These are phyloP conservation scores for Candida buenavistaensis DNA, from an alignment of 1,139 yeast genomes.

Conservation along the genomic window DNA sequence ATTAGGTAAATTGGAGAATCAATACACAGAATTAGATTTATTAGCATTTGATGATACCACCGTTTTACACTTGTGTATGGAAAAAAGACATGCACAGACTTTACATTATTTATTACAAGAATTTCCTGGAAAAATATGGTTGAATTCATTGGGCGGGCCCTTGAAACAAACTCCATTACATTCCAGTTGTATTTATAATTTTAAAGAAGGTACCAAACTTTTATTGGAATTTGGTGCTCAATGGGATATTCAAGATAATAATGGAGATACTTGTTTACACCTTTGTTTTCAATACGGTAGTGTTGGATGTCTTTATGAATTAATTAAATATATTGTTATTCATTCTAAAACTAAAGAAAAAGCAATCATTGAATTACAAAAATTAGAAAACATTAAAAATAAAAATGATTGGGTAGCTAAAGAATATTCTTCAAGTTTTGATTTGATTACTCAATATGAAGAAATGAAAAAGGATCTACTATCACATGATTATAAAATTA, in stretches of 20 bases:
- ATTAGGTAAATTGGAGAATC: conserved; percentile 17
- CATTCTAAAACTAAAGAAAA: conserved; percentile 25
- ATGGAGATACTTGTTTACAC: conserved; percentile 80
- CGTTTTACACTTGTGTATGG: conserved; percentile 74
- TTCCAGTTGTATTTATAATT: conserved; percentile 66
- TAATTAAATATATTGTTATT: conserved; percentile 41
- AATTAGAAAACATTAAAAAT: conserved; percentile 42
- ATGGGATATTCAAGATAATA: conserved; percentile 54
- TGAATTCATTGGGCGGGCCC: conserved; percentile 49
- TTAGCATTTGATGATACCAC: conserved; percentile 67
- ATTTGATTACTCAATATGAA: conserved; percentile 32
- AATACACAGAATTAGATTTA: conserved; percentile 30
- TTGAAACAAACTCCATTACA: conserved; percentile 70
- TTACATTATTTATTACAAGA: conserved; percentile 80
- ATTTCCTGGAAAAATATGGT: conserved; percentile 68
- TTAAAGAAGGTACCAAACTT: conserved; percentile 67
- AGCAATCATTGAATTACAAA: conserved; percentile 42
- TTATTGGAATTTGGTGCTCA: conserved; percentile 83
- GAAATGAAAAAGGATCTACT: conserved; percentile 20
- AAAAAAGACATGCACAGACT: conserved; percentile 70
- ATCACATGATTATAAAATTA: conserved; percentile 6
- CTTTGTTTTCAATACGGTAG: conserved; percentile 78
- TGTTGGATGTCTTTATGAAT: conserved; percentile 58
- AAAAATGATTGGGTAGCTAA: conserved; percentile 69
- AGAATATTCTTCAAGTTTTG: conserved; percentile 55